Base-by-base conservation (phyloP, 768 basidiomycete genomes). In the Chalciporus chontae region DNA sequence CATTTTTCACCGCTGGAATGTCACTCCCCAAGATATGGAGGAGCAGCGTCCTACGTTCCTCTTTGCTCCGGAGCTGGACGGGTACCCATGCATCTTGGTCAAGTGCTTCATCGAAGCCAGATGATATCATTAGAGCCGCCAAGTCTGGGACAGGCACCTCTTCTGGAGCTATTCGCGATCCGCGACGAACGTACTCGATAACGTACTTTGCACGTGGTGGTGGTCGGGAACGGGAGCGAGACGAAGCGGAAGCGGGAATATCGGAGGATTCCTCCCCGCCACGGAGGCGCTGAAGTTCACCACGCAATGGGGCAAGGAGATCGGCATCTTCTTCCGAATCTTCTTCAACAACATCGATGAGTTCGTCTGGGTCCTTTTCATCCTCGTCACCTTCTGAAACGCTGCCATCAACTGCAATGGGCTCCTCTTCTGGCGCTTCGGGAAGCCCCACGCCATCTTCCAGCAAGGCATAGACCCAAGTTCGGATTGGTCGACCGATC, bases 301-400 rank as follows among this genome's bases (percentile, higher is more conserved):
- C 84, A 53, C 78, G 84, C 14, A 90, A 68, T 26, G 85, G 85
- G 7, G 85, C 86, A 8, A 90, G 73, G 17, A 76, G 76, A 62
- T 90, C 85, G 9, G 63, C 66, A 5, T 68, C 65, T 38, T 52
- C 59, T 38, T 69, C 77, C 29, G 78, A 77, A 50, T 84, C 73
- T 21, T 77, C 77, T 58, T 87, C 83, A 0, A 80, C 72, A 10
- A 88, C 86, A 50, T 87, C 87, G 38, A 90, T 71, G 15, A 89
- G 66, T 51, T 89, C 84, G 48, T 81, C 73, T 8, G 71, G 69
- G 52, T 84, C 77, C 11, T 73, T 76, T 15, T 77, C 76, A 24
- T 73, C 71, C 4, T 73, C 64, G n/a, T 45, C 54, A 56, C 50
- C 39, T 45, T 54, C 45, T 43, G 58, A 40, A 24, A 47, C 21